These are phyloP conservation scores for Talaromyces sp. DNA, from an alignment of 2,329 filamentous ascomycete genomes.

Conservation along the genomic window DNA sequence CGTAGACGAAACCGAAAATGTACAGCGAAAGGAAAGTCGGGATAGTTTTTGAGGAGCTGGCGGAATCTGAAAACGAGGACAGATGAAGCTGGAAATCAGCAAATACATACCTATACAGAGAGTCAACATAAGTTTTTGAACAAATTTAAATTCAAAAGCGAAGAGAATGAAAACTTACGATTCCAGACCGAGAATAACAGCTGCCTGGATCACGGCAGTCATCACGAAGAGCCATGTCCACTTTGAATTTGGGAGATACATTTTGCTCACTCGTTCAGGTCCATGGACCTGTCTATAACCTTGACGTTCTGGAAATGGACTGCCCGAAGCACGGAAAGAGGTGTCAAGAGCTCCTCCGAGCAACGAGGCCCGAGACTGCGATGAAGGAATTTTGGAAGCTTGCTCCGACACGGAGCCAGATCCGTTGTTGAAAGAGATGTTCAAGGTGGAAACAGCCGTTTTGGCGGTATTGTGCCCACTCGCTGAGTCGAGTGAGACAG, in stretches of 20 bases:
- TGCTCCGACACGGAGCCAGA: conserved; percentile 38
- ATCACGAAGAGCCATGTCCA: conserved; percentile 88
- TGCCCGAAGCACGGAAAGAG: conserved; percentile 44
- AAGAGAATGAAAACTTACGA: conserved; percentile 56
- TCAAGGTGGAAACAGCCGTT: neutral
- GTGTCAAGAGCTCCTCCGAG: conserved; percentile 54
- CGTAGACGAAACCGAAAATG: conserved; percentile 94
- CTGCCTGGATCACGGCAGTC: conserved; percentile 68
- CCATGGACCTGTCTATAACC: conserved; percentile 40
- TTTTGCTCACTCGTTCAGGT: conserved; percentile 40
- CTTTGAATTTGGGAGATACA: conserved; percentile 74
- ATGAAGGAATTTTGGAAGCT: conserved; percentile 51
- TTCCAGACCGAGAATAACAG: conserved; percentile 77
- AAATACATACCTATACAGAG: conserved; percentile 71
- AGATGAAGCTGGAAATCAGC: conserved; percentile 67
- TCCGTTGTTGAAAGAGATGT: neutral
- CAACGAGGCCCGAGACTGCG: conserved; percentile 55
- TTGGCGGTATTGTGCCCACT: conserved; percentile 22
- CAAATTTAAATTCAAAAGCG: neutral
- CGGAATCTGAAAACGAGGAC: conserved; percentile 36
- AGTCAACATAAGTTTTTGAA: neutral
- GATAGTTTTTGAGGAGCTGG: conserved; percentile 58
- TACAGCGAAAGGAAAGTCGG: conserved; percentile 94
- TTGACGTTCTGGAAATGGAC: conserved; percentile 50
- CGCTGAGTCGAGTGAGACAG: conserved; percentile 10